These are phyloP conservation scores for Elsinoe perseae DNA, from an alignment of 2,329 filamentous ascomycete genomes.

Conservation along the genomic window DNA sequence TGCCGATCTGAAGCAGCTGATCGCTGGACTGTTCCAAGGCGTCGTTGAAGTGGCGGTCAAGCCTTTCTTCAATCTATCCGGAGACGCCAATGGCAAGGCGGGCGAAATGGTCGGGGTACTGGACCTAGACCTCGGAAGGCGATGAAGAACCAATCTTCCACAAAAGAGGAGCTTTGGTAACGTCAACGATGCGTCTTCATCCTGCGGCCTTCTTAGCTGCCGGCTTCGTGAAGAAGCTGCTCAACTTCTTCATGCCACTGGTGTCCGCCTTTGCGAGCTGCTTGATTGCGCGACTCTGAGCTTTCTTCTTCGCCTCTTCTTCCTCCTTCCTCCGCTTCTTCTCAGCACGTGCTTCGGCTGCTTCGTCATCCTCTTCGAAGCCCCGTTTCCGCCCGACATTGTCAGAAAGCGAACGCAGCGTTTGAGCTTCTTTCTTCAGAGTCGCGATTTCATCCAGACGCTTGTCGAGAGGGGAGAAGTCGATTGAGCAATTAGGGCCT, in stretches of 20 bases:
- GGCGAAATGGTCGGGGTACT: slow-evolving; percentile 36
- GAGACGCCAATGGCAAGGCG: neutral
- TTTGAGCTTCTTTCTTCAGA: slow-evolving; percentile 62
- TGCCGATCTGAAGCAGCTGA: slow-evolving; percentile 59
- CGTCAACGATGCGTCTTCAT: neutral
- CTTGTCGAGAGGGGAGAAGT: slow-evolving; percentile 64
- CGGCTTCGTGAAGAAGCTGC: slow-evolving; percentile 77
- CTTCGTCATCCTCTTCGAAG: slow-evolving; percentile 55
- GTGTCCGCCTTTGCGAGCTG: slow-evolving; percentile 86
- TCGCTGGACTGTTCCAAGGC: slow-evolving; percentile 68
- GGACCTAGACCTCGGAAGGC: slow-evolving; percentile 40
- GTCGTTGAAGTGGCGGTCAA: slow-evolving; percentile 60
- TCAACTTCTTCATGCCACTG: slow-evolving; percentile 93
- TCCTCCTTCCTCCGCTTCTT: slow-evolving; percentile 84
- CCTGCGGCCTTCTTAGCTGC: slow-evolving; percentile 22
- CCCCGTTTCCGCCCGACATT: slow-evolving; percentile 60
- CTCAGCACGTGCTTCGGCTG: slow-evolving; percentile 53
- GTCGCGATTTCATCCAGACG: slow-evolving; percentile 61
- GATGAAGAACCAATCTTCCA: too few species aligned
- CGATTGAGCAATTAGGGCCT: slow-evolving; percentile 34
- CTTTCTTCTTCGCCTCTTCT: slow-evolving; percentile 78
- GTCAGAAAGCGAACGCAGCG: slow-evolving; percentile 59
- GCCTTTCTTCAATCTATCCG: slow-evolving; percentile 53
- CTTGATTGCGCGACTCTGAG: slow-evolving; percentile 66
- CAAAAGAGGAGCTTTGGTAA: neutral